These are phyloP conservation scores for Tetrahymena elliotti DNA, from an alignment of 73 alveolate genomes.

Conservation along the genomic window DNA sequence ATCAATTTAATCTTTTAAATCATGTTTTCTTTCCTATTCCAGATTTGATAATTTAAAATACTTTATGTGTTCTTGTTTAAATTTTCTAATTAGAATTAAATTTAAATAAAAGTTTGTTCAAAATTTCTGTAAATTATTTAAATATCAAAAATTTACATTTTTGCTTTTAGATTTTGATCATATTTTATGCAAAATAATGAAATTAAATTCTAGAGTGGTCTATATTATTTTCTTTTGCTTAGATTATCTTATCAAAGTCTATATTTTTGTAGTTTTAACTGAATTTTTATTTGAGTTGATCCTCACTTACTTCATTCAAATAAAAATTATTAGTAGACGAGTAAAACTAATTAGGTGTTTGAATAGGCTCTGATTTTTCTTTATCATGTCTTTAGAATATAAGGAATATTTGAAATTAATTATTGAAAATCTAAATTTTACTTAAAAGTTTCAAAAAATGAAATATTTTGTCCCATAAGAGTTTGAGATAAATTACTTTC, in stretches of 20 bases:
- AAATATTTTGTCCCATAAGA: not conserved
- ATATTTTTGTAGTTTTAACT: not conserved
- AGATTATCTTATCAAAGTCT: not conserved
- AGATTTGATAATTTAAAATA: not conserved
- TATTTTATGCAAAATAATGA: not conserved
- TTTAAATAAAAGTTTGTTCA: too few relatives aligned
- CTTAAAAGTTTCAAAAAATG: not conserved
- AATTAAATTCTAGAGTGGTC: not conserved
- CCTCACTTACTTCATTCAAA: not conserved
- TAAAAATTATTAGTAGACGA: not conserved
- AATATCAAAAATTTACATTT: not conserved
- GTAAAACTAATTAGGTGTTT: not conserved
- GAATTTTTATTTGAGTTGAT: not conserved
- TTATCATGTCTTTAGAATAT: not conserved
- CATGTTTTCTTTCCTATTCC: not conserved
- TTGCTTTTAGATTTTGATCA: not conserved
- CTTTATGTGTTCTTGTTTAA: not conserved
- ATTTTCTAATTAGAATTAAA: not conserved
- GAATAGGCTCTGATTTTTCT: not conserved
- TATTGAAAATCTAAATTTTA: not conserved
- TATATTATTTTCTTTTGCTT: not conserved
- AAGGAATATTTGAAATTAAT: not conserved
- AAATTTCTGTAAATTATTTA: not conserved
- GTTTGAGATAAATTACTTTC: not conserved
- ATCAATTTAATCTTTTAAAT: not conserved